Conservation (phyloP, 768 basidiomycete genomes). For the Naganishia friedmannii region DNA sequence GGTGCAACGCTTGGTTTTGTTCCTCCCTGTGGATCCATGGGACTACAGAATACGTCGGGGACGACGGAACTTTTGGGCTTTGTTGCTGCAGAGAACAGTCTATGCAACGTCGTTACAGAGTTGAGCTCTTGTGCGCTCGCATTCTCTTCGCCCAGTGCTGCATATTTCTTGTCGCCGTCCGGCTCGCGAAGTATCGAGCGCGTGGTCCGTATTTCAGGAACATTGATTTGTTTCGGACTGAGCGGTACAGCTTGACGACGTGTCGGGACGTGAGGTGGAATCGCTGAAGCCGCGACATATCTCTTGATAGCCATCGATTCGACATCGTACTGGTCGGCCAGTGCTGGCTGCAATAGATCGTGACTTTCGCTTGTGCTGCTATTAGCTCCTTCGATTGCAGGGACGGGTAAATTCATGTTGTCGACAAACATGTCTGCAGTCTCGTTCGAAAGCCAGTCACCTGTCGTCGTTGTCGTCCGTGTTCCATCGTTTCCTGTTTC, state of each 20-base stretch:
- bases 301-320: neutral
- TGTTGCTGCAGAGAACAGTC: neutral
- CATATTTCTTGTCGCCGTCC: neutral
- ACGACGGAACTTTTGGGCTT: neutral
- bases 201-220: constrained; percentile 5
- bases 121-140: neutral
- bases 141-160: neutral
- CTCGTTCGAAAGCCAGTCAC: constrained; percentile 4
- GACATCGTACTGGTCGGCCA: neutral
- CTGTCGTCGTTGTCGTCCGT: constrained; percentile 1
- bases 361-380: neutral
- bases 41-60: constrained; percentile 9
- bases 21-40: neutral
- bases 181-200: constrained; percentile 9
- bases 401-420: neutral
- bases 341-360: neutral
- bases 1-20: neutral
- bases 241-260: constrained; percentile 10
- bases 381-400: neutral
- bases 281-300: neutral
- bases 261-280: constrained; percentile 5
- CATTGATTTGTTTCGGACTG: constrained; percentile 13
- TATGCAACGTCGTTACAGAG: neutral
- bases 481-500: constrained; percentile 7
- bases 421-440: constrained; percentile 4